Conservation (phyloP, 2,329 filamentous ascomycete genomes). For the Aspergillus arachidicola region DNA sequence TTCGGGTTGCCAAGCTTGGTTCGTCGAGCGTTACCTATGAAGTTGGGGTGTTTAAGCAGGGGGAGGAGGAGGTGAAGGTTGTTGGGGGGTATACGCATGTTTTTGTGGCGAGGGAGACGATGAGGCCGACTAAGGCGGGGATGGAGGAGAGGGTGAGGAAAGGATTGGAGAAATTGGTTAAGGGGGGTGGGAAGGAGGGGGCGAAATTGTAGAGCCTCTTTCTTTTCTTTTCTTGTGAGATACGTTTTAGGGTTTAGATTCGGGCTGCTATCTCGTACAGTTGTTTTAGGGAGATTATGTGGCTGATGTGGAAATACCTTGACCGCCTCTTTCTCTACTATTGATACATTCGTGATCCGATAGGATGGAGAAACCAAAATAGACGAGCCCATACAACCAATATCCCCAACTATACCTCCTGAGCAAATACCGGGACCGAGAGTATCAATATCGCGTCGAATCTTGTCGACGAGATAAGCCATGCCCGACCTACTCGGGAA, state of each 20-base stretch:
- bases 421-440: not conserved
- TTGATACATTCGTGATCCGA: not conserved
- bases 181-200: conserved; percentile 13
- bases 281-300: not conserved
- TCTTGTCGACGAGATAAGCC: not conserved
- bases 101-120: conserved; percentile 75
- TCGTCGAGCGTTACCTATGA: conserved; percentile 89
- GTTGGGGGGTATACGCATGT: conserved; percentile 88
- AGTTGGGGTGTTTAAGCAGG: conserved; percentile 79
- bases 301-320: not conserved
- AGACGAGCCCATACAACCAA: not conserved
- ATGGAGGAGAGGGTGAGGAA: conserved; percentile 45
- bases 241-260: not conserved
- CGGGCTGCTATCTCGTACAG: not conserved
- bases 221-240: not conserved
- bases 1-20: conserved; percentile 82
- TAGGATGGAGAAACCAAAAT: not conserved
- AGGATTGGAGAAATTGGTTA: conserved; percentile 60
- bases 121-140: conserved; percentile 66
- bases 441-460: not conserved
- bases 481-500: not conserved
- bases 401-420: not conserved
- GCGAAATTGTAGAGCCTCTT: conserved; percentile 31
- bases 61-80: conserved; percentile 72
- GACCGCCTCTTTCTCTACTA: not conserved